Evolutionary conservation across 2,329 filamentous ascomycete genomes (phyloP), one percentile per base, ranked within the genome.

Genomic region (Mycogone perniciosa): DNA sequence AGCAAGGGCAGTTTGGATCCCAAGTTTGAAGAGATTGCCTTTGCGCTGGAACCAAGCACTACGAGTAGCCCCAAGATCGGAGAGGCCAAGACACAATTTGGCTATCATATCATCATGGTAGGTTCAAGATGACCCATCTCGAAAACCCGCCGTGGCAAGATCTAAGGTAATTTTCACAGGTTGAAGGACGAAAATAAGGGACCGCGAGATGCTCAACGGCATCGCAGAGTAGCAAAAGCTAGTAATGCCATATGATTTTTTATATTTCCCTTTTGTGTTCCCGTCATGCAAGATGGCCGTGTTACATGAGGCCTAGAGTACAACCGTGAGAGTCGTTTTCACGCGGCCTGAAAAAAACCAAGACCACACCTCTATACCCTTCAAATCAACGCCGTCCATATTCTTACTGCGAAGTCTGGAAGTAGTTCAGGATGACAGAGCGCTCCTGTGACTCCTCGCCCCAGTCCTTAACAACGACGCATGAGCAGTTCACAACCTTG

Each of bases 401-500:
- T 53, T 43, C 55, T 67, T 84, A 85, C 73, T 84, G 81, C 75
- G 84, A 81, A 73, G 90, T 96, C 82, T 96, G 88, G 91, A 99
- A 97, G 88, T 99, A 99, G 87, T 99, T 96, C 76, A 99, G 89
- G 73, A 99, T 88, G 77, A 97, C 90, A 70, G 86, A 89, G 72
- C 93, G 91, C 85, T 99, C 93, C 81, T 95, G 91, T 64, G 88
- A 95, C 82, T 99, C 93, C 85, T 97, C 93, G 84, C 93, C 93
- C 93, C 93, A 99, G 77, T 99, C 91, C 82, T 93, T 92, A 70
- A 99, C 93, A 59, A 99, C 93, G 69, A 99, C 93, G 83, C 93
- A 97, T 71, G 92, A 97, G 90, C 93, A 99, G 88, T 99, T 99
- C 81, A 99, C 93, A 65, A 99, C 92, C 87, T 99, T 99, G 78